phyloP scores from a whole-genome alignment of 2,329 filamentous ascomycete genomes.

The Mycosphaerella arachidis region DNA sequence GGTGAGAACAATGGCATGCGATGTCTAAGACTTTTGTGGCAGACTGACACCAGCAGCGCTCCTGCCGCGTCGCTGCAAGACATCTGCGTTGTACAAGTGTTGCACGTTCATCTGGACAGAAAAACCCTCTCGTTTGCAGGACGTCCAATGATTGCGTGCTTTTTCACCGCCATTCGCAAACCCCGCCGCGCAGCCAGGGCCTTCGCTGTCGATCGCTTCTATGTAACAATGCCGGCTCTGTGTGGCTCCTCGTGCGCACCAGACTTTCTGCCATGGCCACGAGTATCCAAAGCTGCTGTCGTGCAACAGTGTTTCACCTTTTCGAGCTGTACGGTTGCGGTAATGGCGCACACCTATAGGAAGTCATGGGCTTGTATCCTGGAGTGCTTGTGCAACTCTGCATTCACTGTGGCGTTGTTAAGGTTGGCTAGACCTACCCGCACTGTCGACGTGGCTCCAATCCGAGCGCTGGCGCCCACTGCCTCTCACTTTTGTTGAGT shows the following conservation, averaged over 20 bases:
- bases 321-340: slow-evolving; percentile 15
- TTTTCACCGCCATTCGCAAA: not conserved
- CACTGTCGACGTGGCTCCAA: slow-evolving; percentile 28
- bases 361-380: slow-evolving; percentile 11
- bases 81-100: slow-evolving; percentile 18
- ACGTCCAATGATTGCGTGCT: slow-evolving; percentile 14
- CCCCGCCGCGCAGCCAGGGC: not conserved
- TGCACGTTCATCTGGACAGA: slow-evolving; percentile 11
- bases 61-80: slow-evolving; percentile 11
- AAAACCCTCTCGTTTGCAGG: slow-evolving; percentile 11
- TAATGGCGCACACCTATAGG: slow-evolving; percentile 16
- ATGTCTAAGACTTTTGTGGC: slow-evolving; percentile 17
- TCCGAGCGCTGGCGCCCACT: slow-evolving; percentile 17
- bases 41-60: slow-evolving; percentile 10
- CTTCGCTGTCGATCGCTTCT: slow-evolving; percentile 2
- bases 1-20: slow-evolving; percentile 20
- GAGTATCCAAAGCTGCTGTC: slow-evolving; percentile 4
- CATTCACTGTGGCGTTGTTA: slow-evolving; percentile 19
- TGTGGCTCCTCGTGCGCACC: slow-evolving; percentile 4
- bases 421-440: slow-evolving; percentile 28
- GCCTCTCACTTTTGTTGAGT: slow-evolving; percentile 16
- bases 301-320: slow-evolving; percentile 14
- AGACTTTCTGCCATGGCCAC: slow-evolving; percentile 3
- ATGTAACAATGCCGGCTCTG: slow-evolving; percentile 1
- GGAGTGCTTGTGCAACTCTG: slow-evolving; percentile 15